Base-by-base conservation (phyloP, 2,329 filamentous ascomycete species). In the Penicillium griseofulvum region DNA sequence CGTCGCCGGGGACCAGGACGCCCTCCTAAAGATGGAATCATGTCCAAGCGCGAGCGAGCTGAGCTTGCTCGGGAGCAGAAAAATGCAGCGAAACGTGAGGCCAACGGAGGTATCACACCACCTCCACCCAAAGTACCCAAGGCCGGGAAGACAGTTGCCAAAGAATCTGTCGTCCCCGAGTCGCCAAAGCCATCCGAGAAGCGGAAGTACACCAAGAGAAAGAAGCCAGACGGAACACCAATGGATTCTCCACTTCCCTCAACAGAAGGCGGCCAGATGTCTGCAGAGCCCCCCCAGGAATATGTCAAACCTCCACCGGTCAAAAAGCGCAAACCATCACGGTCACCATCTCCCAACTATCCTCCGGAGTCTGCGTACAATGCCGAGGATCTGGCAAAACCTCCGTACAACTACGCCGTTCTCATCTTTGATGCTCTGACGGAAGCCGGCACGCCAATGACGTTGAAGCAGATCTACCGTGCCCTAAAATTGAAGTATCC, bases 21-120 rank as follows among this genome's bases (percentile, higher is more conserved):
- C 47, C 85, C 85, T 41, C 85, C 85, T 10, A 87, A 87, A 72
- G 84, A 87, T 65, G 85, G 85, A 19, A 80, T 87, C 65, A 84
- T 87, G 78, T 87, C 84, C 5, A 87, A 86, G 65, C 80, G 85
- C 46, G 84, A 87, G 67, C 75, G 80, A 56, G 79, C 80, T 24
- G 77, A 81, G 59, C 72, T 83, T 62, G 78, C 80, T 52, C 79
- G 79, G 58, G 78, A 81, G 54, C 76, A 77, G 54, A 83, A 82
- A 62, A 70, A 81, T 57, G 76, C 76, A 39, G 76, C 76, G 24
- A 76, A 72, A 55, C 74, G 76, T 33, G 74, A 79, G 61, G 74
- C 74, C n/a, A 78, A 78, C 57, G 77, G 77, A 29, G 76, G 75
- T 49, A 70, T 74, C 33, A 77, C 76, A 34, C 75, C 76, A 16